Evolutionary conservation across 305 asterid species (phyloP).

Genomic region (Lippia alba): DNA sequence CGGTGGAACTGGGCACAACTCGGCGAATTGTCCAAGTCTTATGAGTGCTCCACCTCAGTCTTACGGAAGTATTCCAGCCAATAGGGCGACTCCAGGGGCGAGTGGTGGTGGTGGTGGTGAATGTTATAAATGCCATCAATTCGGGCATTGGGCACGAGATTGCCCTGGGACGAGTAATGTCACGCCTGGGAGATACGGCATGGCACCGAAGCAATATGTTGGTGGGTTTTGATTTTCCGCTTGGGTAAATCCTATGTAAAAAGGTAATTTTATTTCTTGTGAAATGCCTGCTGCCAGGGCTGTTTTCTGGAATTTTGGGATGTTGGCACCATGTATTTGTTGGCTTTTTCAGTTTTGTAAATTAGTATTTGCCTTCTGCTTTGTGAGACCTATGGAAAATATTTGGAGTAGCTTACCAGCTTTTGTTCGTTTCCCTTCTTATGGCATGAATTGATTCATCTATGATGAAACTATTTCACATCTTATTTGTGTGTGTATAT

Average conservation of each 20-base stretch:
- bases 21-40: conserved; percentile 71
- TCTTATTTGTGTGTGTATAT: too few species aligned
- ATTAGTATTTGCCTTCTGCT: conserved; percentile 19
- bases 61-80: conserved; percentile 53
- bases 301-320: conserved; percentile 10
- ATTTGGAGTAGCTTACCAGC: not conserved
- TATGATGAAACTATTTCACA: too few species aligned
- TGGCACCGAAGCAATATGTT: conserved; percentile 58
- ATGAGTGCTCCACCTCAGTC: conserved; percentile 61
- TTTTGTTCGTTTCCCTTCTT: too few species aligned
- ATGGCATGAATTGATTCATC: too few species aligned
- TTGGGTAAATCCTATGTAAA: conserved; percentile 3
- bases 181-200: conserved; percentile 63
- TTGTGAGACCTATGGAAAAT: not conserved
- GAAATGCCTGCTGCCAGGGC: conserved; percentile 2
- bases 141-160: conserved; percentile 91
- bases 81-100: conserved; percentile 40
- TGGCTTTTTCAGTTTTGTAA: conserved; percentile 27
- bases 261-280: not conserved
- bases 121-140: conserved; percentile 80
- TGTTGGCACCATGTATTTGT: conserved; percentile 14
- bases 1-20: conserved; percentile 73
- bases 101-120: conserved; percentile 51
- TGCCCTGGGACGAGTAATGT: conserved; percentile 57
- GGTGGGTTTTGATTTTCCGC: conserved; percentile 67